These are phyloP conservation scores for Tylopilus subfusipes DNA, from an alignment of 768 basidiomycete genomes.

Conservation along the genomic window DNA sequence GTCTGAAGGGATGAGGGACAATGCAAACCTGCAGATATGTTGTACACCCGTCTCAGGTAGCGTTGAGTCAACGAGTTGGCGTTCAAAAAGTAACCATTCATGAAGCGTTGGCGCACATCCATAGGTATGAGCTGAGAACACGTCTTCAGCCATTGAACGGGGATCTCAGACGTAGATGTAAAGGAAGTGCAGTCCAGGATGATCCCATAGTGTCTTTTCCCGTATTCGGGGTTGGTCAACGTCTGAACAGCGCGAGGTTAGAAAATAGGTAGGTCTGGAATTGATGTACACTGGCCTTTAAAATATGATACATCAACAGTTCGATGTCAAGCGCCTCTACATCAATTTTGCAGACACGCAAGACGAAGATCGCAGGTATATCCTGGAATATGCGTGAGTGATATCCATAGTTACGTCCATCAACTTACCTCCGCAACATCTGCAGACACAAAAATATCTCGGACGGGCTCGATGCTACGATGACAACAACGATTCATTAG, in stretches of 20 bases:
- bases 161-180: constrained; percentile 69
- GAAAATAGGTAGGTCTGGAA: neutral
- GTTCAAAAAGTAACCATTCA: constrained; percentile 63
- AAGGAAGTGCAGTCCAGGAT: constrained; percentile 83
- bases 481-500: constrained; percentile 63
- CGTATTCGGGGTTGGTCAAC: constrained; percentile 46
- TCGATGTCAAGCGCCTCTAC: constrained; percentile 80
- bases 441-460: constrained; percentile 62
- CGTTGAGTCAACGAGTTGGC: constrained; percentile 67
- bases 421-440: constrained; percentile 42
- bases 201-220: constrained; percentile 57
- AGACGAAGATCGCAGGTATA: constrained; percentile 51
- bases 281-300: constrained; percentile 49
- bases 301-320: constrained; percentile 70
- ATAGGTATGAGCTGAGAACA: constrained; percentile 70
- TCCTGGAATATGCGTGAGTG: constrained; percentile 29
- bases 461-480: constrained; percentile 57
- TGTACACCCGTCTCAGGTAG: constrained; percentile 74
- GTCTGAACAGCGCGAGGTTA: constrained; percentile 37
- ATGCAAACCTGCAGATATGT: constrained; percentile 52
- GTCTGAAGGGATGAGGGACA: neutral
- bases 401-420: neutral
- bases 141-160: constrained; percentile 77
- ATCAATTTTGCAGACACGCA: constrained; percentile 67
- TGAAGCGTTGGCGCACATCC: constrained; percentile 64